These are phyloP conservation scores for Dactylellina sp. DNA, from an alignment of 2,329 filamentous ascomycete genomes.

Conservation along the genomic window DNA sequence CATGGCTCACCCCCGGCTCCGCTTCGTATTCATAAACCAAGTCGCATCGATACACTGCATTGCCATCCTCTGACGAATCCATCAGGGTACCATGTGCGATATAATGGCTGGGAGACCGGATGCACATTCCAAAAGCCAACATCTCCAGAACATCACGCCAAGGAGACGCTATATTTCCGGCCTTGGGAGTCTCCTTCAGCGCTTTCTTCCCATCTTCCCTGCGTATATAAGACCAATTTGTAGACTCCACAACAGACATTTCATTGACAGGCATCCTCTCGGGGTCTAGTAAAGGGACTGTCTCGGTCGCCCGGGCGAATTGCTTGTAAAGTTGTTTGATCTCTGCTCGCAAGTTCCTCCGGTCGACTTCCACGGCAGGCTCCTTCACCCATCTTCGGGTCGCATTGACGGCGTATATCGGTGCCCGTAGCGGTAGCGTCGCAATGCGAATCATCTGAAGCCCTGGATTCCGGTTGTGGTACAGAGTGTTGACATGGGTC, in stretches of 20 bases:
- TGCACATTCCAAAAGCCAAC: constrained; percentile 12
- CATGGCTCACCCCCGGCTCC: constrained; percentile 12
- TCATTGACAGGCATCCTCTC: background rate
- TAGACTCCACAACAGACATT: background rate
- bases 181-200: constrained; percentile 3
- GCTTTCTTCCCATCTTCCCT: constrained; percentile 4
- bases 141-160: constrained; percentile 13
- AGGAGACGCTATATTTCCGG: constrained; percentile 3
- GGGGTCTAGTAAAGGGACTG: constrained; percentile 22
- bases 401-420: constrained; percentile 10
- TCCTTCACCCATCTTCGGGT: background rate
- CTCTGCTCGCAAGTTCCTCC: background rate
- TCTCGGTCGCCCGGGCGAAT: constrained; percentile 13
- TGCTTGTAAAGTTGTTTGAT: constrained; percentile 13
- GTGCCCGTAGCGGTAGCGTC: constrained; percentile 5
- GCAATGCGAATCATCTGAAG: background rate
- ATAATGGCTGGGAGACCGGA: constrained; percentile 14
- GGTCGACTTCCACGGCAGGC: constrained; percentile 16
- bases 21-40: constrained; percentile 19
- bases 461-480: background rate
- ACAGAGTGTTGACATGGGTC: background rate
- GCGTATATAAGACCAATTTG: constrained; percentile 30
- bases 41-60: constrained; percentile 10
- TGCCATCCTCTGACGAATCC: background rate
- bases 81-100: background rate